Evolutionary conservation across 2,329 filamentous ascomycete genomes (phyloP).

Genomic region (Neocucurbitaria cava): DNA sequence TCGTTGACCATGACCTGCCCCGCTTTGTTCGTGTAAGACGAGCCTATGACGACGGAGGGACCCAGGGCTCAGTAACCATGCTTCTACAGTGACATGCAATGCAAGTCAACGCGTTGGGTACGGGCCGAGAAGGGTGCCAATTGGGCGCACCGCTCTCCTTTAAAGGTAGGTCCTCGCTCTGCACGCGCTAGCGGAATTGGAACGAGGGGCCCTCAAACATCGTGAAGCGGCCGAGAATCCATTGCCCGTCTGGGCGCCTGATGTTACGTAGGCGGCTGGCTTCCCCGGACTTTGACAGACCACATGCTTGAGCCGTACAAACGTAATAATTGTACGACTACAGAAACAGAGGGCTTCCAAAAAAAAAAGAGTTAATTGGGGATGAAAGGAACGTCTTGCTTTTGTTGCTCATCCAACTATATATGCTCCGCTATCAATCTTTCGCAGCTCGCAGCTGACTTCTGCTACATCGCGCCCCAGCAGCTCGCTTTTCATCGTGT

Average conservation of each 20-base stretch:
- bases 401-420: conserved; percentile 33
- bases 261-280: conserved; percentile 29
- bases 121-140: conserved; percentile 4
- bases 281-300: conserved; percentile 5
- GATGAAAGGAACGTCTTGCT: conserved; percentile 32
- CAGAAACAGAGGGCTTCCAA: not conserved
- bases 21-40: conserved; percentile 18
- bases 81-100: conserved; percentile 22
- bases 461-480: not conserved
- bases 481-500: conserved; percentile 21
- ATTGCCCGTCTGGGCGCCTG: conserved; percentile 8
- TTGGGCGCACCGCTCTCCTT: conserved; percentile 3
- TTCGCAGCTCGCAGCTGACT: conserved; percentile 5
- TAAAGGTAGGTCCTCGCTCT: conserved; percentile 2
- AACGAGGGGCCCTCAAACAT: conserved; percentile 16
- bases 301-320: not conserved
- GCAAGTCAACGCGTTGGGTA: conserved; percentile 14
- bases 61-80: conserved; percentile 22
- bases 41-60: conserved; percentile 27
- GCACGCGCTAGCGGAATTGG: conserved; percentile 17
- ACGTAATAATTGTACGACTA: too few relatives aligned
- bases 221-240: conserved; percentile 12
- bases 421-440: conserved; percentile 23
- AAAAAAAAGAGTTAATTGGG: not conserved
- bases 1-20: conserved; percentile 23